Evolutionary conservation across 2,329 filamentous ascomycete genomes (phyloP), one percentile per base, ranked within the genome.

Genomic region (Neopestalotiopsis sp.): DNA sequence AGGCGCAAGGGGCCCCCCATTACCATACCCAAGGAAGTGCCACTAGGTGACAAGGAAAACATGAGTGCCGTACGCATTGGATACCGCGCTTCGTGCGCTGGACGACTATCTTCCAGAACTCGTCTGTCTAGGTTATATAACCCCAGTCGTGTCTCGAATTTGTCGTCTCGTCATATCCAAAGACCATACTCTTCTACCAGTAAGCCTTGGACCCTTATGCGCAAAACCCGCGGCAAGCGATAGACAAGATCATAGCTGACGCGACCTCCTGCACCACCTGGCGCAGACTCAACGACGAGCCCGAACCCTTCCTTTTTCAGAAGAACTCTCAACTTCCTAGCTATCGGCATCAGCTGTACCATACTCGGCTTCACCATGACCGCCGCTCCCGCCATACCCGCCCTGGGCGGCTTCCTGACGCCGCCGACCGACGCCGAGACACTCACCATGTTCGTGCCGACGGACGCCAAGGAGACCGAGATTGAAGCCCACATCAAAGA

Each of bases 401-500:
- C 84, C 64, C 79, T 86, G 61, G 81, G 81, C 62, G 83, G 81
- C 66, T 80, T 89, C 71, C 72, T 87, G 69, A 81, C 84, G 69
- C 88, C 88, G 24, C 71, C 74, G 72, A 88, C 88, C 38, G 92
- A 97, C 81, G 89, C 88, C 75, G 93, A 97, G 74, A 92, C 92
- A 28, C 87, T 96, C 70, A 78, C 80, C 4, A 84, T 92, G 72
- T 97, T 89, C 83, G 80, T 81, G 4, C 88, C 89, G 14, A 78
- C 80, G 40, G 88, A 89, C 77, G 87, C 86, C 12, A 82, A 87
- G 67, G 80, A 84, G 34, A 81, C 76, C 71, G 86, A 88, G 71
- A 89, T 97, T 74, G 92, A 98, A 73, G 85, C 89, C 9, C 88
- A 89, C 76, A 94, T 98, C 79, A 88, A 90, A 76, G 88, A 85